phyloP scores from a whole-genome alignment of 306 rosid genomes.

The Cucumis cinereus region DNA sequence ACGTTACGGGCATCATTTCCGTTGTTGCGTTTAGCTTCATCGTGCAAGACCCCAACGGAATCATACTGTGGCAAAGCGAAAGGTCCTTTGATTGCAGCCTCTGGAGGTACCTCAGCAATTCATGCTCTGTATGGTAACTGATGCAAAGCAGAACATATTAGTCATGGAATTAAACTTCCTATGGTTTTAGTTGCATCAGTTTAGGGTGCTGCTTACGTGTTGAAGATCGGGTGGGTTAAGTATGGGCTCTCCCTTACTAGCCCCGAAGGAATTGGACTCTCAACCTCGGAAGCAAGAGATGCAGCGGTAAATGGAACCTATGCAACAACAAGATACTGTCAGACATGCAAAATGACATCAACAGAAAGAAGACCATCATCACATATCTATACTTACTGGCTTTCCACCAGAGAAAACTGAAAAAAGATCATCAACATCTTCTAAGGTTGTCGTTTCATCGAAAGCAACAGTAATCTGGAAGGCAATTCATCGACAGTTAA shows the following conservation, averaged over 20 bases:
- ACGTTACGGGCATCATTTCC: conserved; percentile 99
- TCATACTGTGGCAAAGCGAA: conserved; percentile 96
- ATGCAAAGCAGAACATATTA: conserved; percentile 11
- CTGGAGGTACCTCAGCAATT: conserved; percentile 73
- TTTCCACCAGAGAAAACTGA: conserved; percentile 62
- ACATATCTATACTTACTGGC: conserved; percentile 26
- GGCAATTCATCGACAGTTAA: conserved; percentile 4
- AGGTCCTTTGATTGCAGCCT: conserved; percentile 83
- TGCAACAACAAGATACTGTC: neutral
- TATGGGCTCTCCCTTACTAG: conserved; percentile 61
- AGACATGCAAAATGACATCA: neutral
- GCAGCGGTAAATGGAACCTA: conserved; percentile 91
- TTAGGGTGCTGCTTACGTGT: conserved; percentile 42
- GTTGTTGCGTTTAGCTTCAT: conserved; percentile 96
- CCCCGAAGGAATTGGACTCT: conserved; percentile 54
- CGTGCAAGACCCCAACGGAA: conserved; percentile 95
- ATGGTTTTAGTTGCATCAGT: conserved; percentile 1
- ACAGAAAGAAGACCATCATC: neutral
- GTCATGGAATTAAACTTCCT: neutral
- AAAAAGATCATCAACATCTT: conserved; percentile 85
- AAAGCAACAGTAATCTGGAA: conserved; percentile 82
- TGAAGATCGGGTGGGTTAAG: conserved; percentile 83
- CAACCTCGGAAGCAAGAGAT: conserved; percentile 77
- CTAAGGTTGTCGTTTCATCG: conserved; percentile 91
- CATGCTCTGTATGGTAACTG: conserved; percentile 97